Evolutionary conservation across 306 rosid genomes (phyloP).

Genomic region (Pyrus betulifolia): DNA sequence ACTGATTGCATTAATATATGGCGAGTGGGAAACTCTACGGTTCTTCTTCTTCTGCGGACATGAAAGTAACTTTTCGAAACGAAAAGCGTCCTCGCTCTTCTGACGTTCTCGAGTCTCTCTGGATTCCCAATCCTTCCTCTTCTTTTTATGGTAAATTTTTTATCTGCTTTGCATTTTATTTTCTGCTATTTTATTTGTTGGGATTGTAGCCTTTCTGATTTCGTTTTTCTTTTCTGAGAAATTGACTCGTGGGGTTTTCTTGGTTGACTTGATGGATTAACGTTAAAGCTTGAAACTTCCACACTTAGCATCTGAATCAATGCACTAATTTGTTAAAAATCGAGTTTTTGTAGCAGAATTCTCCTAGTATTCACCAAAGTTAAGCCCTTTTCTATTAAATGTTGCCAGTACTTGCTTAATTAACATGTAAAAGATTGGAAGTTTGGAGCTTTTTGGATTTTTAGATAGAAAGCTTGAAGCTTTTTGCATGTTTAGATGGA

Average conservation of each 20-base stretch:
- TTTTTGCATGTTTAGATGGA: background rate
- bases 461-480: background rate
- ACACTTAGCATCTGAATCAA: background rate
- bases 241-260: background rate
- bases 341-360: background rate
- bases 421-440: background rate
- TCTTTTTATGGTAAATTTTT: constrained; percentile 47
- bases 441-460: background rate
- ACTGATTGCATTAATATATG: constrained; percentile 17
- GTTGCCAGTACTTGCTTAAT: background rate
- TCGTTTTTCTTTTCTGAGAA: background rate
- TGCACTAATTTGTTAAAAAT: background rate
- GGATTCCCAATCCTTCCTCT: constrained; percentile 46
- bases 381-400: background rate
- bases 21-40: constrained; percentile 42
- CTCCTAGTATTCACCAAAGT: background rate
- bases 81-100: constrained; percentile 50
- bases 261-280: constrained; percentile 2
- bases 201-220: background rate
- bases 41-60: constrained; percentile 30
- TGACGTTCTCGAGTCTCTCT: constrained; percentile 52
- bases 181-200: background rate
- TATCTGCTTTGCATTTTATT: background rate
- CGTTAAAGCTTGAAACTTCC: background rate
- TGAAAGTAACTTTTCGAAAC: constrained; percentile 40